Conservation (phyloP, 768 basidiomycete species). For the Boletellus emodensis region DNA sequence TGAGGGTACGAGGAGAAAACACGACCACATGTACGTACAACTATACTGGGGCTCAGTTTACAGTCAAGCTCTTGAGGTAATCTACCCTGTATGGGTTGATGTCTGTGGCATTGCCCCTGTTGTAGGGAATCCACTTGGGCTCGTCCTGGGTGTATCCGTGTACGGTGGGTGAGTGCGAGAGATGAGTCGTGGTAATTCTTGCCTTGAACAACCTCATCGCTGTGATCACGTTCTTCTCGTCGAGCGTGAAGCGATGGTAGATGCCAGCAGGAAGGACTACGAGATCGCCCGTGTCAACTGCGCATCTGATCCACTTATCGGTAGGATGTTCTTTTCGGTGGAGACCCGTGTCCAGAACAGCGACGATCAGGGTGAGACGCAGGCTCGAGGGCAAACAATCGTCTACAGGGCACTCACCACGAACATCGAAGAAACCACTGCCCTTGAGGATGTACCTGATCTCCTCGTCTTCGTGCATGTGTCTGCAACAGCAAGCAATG, state of each 20-base stretch:
- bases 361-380: neutral
- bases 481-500: conserved; percentile 39
- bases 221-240: conserved; percentile 66
- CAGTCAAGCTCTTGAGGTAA: conserved; percentile 53
- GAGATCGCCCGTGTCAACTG: conserved; percentile 74
- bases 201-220: conserved; percentile 86
- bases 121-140: conserved; percentile 84
- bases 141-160: conserved; percentile 56
- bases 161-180: neutral
- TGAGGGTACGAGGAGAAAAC: neutral
- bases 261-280: conserved; percentile 86
- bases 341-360: too few relatives aligned
- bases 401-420: conserved; percentile 48
- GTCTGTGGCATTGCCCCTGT: conserved; percentile 61
- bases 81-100: conserved; percentile 55
- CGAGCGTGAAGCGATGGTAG: conserved; percentile 93
- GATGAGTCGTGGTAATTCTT: conserved; percentile 1
- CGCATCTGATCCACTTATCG: conserved; percentile 79
- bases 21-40: neutral
- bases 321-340: conserved; percentile 52
- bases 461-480: conserved; percentile 96
- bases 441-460: conserved; percentile 85
- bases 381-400: neutral
- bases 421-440: conserved; percentile 90
- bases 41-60: conserved; percentile 19